Conservation (phyloP, 176 grass and related monocot species). For the Thalia dealbata region DNA sequence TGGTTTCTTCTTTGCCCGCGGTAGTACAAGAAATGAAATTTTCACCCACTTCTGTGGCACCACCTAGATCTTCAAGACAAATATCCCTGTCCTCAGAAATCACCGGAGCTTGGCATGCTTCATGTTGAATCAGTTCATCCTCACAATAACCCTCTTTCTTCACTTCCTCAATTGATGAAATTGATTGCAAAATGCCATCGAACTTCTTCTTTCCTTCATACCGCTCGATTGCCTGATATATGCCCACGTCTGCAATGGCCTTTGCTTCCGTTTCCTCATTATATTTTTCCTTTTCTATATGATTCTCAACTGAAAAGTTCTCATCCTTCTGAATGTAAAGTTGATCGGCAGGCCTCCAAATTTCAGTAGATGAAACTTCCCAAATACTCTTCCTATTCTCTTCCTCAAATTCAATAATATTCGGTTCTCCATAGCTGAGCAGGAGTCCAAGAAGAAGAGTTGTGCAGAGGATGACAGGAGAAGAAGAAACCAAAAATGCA, state of each 20-base stretch:
- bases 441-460: slow-evolving; percentile 51
- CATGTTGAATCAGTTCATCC: slow-evolving; percentile 9
- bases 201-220: not conserved
- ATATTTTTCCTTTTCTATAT: not conserved
- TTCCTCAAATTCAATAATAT: slow-evolving; percentile 26
- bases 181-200: not conserved
- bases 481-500: slow-evolving; percentile 19
- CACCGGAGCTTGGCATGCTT: slow-evolving; percentile 2
- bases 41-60: not conserved
- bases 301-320: slow-evolving; percentile 3
- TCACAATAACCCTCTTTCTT: not conserved
- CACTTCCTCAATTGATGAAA: slow-evolving; percentile 6
- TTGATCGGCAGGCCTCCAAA: not conserved
- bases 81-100: slow-evolving; percentile 13
- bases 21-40: slow-evolving; percentile 9
- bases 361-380: slow-evolving; percentile 3
- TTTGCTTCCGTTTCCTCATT: slow-evolving; percentile 8
- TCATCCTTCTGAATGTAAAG: slow-evolving; percentile 9
- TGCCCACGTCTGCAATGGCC: not conserved
- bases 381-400: not conserved
- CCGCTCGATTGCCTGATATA: not conserved
- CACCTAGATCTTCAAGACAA: slow-evolving; percentile 11
- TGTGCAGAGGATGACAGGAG: slow-evolving; percentile 43
- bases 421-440: slow-evolving; percentile 33
- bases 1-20: slow-evolving; percentile 9